phyloP scores from a whole-genome alignment of 2,329 filamentous ascomycete species.

The Metarhizium brunneum region DNA sequence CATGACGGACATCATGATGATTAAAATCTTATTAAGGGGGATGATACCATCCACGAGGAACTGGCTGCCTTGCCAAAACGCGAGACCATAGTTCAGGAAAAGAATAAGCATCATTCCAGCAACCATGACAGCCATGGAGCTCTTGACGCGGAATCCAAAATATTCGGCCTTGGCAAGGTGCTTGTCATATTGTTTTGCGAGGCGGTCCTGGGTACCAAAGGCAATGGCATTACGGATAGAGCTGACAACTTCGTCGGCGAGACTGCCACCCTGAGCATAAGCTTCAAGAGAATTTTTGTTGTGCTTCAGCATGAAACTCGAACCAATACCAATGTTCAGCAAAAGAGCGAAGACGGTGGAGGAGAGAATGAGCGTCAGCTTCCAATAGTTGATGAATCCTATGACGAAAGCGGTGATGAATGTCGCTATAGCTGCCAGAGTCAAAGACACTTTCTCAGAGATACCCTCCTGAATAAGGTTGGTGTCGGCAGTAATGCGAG shows the following conservation, averaged over 20 bases:
- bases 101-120: constrained; percentile 75
- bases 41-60: constrained; percentile 62
- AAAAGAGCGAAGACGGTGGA: constrained; percentile 75
- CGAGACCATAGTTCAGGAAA: constrained; percentile 78
- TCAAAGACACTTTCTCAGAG: constrained; percentile 78
- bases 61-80: constrained; percentile 79
- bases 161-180: constrained; percentile 66
- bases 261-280: constrained; percentile 75
- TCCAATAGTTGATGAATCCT: constrained; percentile 87
- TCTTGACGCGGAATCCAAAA: constrained; percentile 69
- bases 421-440: constrained; percentile 65
- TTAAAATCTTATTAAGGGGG: constrained; percentile 63
- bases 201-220: constrained; percentile 85
- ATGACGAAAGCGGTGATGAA: constrained; percentile 88
- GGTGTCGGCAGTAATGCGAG: constrained; percentile 86
- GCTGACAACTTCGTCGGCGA: constrained; percentile 90
- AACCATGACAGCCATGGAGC: constrained; percentile 66
- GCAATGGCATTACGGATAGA: constrained; percentile 88
- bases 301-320: constrained; percentile 67
- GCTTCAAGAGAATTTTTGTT: constrained; percentile 69
- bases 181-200: constrained; percentile 75
- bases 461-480: constrained; percentile 92
- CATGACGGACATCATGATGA: constrained; percentile 82
- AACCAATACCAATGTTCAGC: constrained; percentile 66
- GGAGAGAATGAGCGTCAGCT: constrained; percentile 77